Evolutionary conservation across 805 yeast genomes (phyloP).

Genomic region (Peterozyma xylosa): DNA sequence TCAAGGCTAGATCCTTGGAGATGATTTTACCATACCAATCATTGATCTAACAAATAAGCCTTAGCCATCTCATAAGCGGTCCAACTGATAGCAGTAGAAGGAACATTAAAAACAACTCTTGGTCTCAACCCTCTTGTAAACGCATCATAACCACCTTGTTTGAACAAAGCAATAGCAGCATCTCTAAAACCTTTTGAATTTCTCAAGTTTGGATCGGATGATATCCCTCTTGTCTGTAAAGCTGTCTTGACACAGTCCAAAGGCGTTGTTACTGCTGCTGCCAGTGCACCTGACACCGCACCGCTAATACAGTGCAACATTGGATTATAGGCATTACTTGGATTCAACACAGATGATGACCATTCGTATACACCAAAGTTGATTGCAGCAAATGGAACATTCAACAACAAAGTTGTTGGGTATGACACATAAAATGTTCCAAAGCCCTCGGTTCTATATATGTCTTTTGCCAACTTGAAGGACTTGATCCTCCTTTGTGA

Average conservation of each 20-base stretch:
- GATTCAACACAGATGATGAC: slow-evolving; percentile 71
- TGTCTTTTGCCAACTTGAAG: slow-evolving; percentile 31
- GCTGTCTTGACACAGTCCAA: slow-evolving; percentile 90
- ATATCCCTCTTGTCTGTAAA: slow-evolving; percentile 71
- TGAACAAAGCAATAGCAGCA: slow-evolving; percentile 64
- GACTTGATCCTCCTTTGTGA: slow-evolving; percentile 7
- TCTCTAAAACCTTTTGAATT: slow-evolving; percentile 57
- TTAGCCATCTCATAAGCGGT: slow-evolving; percentile 97
- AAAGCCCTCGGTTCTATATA: slow-evolving; percentile 59
- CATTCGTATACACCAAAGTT: slow-evolving; percentile 92
- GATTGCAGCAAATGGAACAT: slow-evolving; percentile 90
- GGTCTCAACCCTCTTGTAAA: slow-evolving; percentile 85
- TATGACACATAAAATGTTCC: slow-evolving; percentile 86
- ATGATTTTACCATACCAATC: not conserved
- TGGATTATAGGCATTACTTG: slow-evolving; percentile 75
- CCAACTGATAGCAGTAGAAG: slow-evolving; percentile 96
- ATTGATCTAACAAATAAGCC: slow-evolving; percentile 37
- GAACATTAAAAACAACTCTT: slow-evolving; percentile 86
- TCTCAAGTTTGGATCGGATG: slow-evolving; percentile 38
- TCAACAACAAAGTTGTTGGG: slow-evolving; percentile 88
- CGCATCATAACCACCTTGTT: slow-evolving; percentile 53
- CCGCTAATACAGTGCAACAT: slow-evolving; percentile 88
- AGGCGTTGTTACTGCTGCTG: slow-evolving; percentile 94
- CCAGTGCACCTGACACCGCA: slow-evolving; percentile 88
- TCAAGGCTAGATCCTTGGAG: not conserved